Evolutionary conservation across 2,329 filamentous ascomycete species (phyloP).

Genomic region (Talaromyces sp.): DNA sequence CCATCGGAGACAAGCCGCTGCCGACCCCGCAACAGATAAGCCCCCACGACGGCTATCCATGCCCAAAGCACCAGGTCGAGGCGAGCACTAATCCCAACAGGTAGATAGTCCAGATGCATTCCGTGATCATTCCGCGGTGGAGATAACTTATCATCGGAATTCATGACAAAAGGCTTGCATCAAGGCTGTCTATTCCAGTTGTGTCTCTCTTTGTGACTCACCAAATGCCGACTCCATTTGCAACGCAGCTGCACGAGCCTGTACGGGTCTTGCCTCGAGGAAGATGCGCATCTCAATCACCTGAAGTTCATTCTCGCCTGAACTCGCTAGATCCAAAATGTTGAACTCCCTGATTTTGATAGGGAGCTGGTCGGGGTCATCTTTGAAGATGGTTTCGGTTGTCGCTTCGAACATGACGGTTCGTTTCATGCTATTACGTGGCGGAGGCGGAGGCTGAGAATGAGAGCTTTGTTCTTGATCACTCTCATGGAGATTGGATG

Average conservation of each 20-base stretch:
- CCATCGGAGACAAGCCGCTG: not conserved
- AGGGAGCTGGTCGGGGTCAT: slow-evolving; percentile 25
- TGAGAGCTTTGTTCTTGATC: no score
- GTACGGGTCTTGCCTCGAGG: slow-evolving; percentile 22
- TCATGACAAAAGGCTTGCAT: not conserved
- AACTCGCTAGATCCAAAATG: slow-evolving; percentile 19
- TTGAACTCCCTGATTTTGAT: slow-evolving; percentile 24
- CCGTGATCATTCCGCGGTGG: slow-evolving; percentile 11
- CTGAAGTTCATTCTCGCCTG: slow-evolving; percentile 8
- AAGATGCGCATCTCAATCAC: slow-evolving; percentile 24
- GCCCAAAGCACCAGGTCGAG: slow-evolving; percentile 1
- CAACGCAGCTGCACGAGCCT: slow-evolving; percentile 19
- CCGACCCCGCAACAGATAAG: slow-evolving; percentile 5
- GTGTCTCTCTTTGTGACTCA: slow-evolving; percentile 7
- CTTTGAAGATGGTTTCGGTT: slow-evolving; percentile 18
- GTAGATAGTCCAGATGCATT: slow-evolving; percentile 6
- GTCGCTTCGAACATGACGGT: slow-evolving; percentile 29
- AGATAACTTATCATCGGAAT: no score
- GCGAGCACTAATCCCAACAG: not conserved
- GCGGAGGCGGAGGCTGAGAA: no score
- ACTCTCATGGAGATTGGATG: not conserved
- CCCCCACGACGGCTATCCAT: not conserved
- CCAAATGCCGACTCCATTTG: slow-evolving; percentile 10
- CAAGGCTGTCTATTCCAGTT: not conserved
- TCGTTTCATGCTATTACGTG: not conserved